Evolutionary conservation across 2,329 filamentous ascomycete species (phyloP).

Genomic region (Sclerotinia subarctica): DNA sequence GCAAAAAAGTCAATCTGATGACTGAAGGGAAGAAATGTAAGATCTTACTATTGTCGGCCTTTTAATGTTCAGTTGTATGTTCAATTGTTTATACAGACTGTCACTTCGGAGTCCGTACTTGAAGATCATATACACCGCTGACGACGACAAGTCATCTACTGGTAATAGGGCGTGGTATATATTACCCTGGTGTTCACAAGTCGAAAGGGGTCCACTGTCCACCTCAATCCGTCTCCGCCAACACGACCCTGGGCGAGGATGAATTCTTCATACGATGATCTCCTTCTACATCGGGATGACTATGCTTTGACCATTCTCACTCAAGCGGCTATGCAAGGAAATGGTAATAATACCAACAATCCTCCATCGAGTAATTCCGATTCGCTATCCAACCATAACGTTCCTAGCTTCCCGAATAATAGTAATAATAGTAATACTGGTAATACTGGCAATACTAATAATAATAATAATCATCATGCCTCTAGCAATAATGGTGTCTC

Average conservation of each 20-base stretch:
- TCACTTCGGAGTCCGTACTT: not conserved
- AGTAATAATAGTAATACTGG: too few relatives aligned
- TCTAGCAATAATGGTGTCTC: not conserved
- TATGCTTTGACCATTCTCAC: conserved; percentile 34
- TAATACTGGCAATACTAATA: too few relatives aligned
- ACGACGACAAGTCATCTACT: not conserved
- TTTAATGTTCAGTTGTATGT: conserved; percentile 1
- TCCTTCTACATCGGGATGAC: conserved; percentile 27
- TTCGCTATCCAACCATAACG: conserved; percentile 9
- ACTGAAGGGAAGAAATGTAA: not conserved
- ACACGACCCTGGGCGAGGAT: conserved; percentile 20
- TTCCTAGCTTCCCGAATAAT: conserved; percentile 5
- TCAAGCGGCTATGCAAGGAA: conserved; percentile 31
- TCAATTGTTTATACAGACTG: not conserved
- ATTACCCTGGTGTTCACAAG: not conserved
- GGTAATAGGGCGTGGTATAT: too few relatives aligned
- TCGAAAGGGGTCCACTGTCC: not conserved
- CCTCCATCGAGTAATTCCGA: not conserved
- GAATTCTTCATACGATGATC: conserved; percentile 24
- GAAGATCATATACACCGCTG: not conserved
- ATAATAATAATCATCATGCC: too few relatives aligned
- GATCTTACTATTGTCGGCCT: conserved; percentile 5
- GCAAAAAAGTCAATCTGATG: not conserved
- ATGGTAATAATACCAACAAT: conserved; percentile 2
- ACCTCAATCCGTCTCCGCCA: not conserved